phyloP scores from a whole-genome alignment of 768 basidiomycete genomes.

The Exidia glandulosa region DNA sequence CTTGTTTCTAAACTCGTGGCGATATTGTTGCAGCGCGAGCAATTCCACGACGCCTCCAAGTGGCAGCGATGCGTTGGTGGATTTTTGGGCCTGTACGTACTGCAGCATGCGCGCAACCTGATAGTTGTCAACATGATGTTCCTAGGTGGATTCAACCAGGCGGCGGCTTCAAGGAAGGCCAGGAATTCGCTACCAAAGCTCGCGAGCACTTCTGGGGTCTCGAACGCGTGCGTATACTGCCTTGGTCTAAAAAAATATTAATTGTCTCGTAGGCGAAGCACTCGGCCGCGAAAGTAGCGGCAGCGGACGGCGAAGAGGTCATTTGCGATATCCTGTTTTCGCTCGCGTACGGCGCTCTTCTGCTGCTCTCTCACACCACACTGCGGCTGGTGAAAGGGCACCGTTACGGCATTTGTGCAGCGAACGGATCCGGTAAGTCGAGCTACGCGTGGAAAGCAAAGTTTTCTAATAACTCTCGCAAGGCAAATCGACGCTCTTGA shows the following conservation, averaged over 20 bases:
- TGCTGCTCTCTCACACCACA: constrained; percentile 88
- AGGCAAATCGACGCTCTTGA: constrained; percentile 83
- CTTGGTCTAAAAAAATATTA: constrained; percentile 4
- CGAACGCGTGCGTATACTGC: constrained; percentile 35
- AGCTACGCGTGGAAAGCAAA: neutral
- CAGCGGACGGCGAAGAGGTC: constrained; percentile 68
- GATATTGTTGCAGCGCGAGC: neutral
- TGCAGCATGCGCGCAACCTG: neutral
- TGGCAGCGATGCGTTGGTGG: neutral
- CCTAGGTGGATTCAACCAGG: constrained; percentile 3
- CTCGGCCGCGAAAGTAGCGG: constrained; percentile 20
- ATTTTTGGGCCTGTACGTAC: neutral
- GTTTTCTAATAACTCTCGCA: neutral
- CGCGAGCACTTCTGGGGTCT: constrained; percentile 66
- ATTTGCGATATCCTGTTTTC: constrained; percentile 92
- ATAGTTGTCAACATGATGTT: neutral
- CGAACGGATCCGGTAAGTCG: constrained; percentile 73
- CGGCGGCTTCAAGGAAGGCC: constrained; percentile 29
- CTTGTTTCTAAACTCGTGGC: neutral
- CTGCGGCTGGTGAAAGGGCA: constrained; percentile 82
- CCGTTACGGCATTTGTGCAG: constrained; percentile 89
- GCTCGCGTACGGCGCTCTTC: constrained; percentile 86
- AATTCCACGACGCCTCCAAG: neutral
- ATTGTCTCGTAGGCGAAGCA: neutral
- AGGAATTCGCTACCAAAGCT: constrained; percentile 48